A percentile compares a stretch with the other conserved stretches of the same genome.
phyloP scores from a whole-genome alignment of 148 eudicot species.

The Oxyria digyna region DNA sequence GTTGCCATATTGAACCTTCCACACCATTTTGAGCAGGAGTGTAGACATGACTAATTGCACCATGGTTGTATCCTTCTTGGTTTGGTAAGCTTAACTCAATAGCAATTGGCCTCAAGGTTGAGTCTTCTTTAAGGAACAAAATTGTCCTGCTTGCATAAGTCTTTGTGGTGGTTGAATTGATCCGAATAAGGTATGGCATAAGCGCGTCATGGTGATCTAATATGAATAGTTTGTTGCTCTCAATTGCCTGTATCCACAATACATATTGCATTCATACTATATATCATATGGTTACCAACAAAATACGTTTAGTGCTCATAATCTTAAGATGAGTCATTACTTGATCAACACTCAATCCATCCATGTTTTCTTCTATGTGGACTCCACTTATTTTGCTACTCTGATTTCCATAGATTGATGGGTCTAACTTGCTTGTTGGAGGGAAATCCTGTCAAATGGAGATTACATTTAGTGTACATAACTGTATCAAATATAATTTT shows the following conservation, averaged over 20 bases:
- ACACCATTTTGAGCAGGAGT: constrained; percentile 52
- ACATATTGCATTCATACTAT: not conserved
- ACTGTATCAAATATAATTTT: too few species aligned
- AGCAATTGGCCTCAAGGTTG: constrained; percentile 62
- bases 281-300: not conserved
- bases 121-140: constrained; percentile 51
- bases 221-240: constrained; percentile 44
- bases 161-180: constrained; percentile 45
- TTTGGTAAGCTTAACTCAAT: constrained; percentile 66
- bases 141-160: constrained; percentile 70
- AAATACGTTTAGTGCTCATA: not conserved
- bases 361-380: constrained; percentile 35
- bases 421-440: constrained; percentile 61
- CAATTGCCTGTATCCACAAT: constrained; percentile 28
- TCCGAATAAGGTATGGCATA: constrained; percentile 56
- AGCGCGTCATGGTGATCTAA: constrained; percentile 60
- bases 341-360: constrained; percentile 40
- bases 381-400: constrained; percentile 44
- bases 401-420: constrained; percentile 46
- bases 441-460: not conserved
- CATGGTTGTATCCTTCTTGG: constrained; percentile 47
- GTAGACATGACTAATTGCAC: constrained; percentile 39
- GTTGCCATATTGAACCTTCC: constrained; percentile 34
- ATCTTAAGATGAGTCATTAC: constrained; percentile 15
- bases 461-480: too few species aligned